These are phyloP conservation scores for Irpex sp. DNA, from an alignment of 1,284 basidiomycete genomes.

Conservation along the genomic window DNA sequence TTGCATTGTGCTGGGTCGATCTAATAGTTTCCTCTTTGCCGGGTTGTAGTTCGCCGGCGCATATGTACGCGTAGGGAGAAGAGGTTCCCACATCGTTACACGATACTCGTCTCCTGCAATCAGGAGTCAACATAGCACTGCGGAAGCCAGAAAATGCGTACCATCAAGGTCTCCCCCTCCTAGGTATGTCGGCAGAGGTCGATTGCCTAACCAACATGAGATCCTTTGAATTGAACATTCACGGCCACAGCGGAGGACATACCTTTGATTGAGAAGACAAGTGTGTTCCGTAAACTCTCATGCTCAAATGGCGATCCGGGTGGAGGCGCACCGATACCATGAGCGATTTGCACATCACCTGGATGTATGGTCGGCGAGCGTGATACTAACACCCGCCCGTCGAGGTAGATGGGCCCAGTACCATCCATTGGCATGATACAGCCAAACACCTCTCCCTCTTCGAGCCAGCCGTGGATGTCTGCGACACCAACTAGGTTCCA, in stretches of 20 bases:
- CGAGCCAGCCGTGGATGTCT: constrained; percentile 50
- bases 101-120: constrained; percentile 48
- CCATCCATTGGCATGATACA: constrained; percentile 43
- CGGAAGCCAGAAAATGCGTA: constrained; percentile 21
- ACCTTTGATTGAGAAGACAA: constrained; percentile 59
- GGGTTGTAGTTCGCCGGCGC: constrained; percentile 51
- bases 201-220: constrained; percentile 35
- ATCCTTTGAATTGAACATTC: background rate
- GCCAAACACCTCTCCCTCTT: constrained; percentile 54
- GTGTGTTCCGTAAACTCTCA: constrained; percentile 50
- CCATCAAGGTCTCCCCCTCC: constrained; percentile 69
- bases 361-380: constrained; percentile 67
- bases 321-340: constrained; percentile 58
- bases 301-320: constrained; percentile 44
- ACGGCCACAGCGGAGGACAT: background rate
- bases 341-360: constrained; percentile 60
- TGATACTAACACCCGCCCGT: constrained; percentile 55
- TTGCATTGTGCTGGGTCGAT: constrained; percentile 54
- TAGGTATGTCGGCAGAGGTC: constrained; percentile 57
- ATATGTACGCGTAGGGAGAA: constrained; percentile 21
- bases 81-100: constrained; percentile 32
- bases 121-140: background rate
- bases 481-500: constrained; percentile 70
- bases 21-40: constrained; percentile 42
- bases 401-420: constrained; percentile 38